These are phyloP conservation scores for Suillus decipiens DNA, from an alignment of 768 basidiomycete genomes.

Conservation along the genomic window DNA sequence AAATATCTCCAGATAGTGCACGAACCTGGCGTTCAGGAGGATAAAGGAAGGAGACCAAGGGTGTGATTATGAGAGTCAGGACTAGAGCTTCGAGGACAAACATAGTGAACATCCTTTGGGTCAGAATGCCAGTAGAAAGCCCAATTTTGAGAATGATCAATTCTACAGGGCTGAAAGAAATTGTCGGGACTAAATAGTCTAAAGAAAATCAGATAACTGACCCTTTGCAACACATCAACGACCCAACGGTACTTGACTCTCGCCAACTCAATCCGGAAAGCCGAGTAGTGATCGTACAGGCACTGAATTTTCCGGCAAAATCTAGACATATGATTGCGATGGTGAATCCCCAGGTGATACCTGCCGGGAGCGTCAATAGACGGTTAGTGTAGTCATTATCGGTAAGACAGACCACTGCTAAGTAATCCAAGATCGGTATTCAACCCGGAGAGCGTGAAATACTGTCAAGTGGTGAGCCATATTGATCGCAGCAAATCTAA, in stretches of 20 bases:
- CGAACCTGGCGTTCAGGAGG: constrained; percentile 62
- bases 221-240: constrained; percentile 97
- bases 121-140: constrained; percentile 74
- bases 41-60: constrained; percentile 67
- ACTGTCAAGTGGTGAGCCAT: constrained; percentile 43
- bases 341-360: constrained; percentile 86
- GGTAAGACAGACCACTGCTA: constrained; percentile 55
- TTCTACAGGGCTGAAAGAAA: constrained; percentile 68
- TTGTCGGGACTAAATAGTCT: constrained; percentile 8
- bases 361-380: constrained; percentile 31
- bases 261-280: constrained; percentile 76
- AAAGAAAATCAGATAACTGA: constrained; percentile 39
- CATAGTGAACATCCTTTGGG: constrained; percentile 87
- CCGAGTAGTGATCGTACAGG: constrained; percentile 71
- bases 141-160: constrained; percentile 97
- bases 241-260: constrained; percentile 83
- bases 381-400: neutral
- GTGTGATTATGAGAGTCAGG: constrained; percentile 87
- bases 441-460: constrained; percentile 92
- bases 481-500: neutral
- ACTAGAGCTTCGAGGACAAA: constrained; percentile 86
- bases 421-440: constrained; percentile 86
- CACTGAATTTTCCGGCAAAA: constrained; percentile 87
- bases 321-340: constrained; percentile 77
- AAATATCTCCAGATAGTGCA: constrained; percentile 38